Conservation (phyloP, 2,329 filamentous ascomycete species). For the Sphaceloma murrayae region DNA sequence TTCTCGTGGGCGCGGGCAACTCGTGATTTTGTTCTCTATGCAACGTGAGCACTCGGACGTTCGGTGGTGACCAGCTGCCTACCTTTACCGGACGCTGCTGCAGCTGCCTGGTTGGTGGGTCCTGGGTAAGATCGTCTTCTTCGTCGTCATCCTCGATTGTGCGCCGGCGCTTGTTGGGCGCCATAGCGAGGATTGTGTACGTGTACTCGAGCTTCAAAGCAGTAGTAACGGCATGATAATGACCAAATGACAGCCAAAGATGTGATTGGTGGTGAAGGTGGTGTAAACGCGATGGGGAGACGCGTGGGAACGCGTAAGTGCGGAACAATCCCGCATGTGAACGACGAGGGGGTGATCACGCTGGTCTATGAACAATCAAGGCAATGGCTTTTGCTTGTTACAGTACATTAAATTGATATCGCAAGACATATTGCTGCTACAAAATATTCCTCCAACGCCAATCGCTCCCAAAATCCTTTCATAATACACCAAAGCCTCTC, state of each 20-base stretch:
- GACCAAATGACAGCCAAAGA: background rate
- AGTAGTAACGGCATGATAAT: background rate
- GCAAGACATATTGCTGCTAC: background rate
- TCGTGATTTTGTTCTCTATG: slow-evolving; percentile 23
- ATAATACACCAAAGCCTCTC: too few relatives aligned
- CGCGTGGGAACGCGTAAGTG: slow-evolving; percentile 8
- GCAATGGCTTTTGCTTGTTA: too few relatives aligned
- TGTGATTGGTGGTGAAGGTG: too few relatives aligned
- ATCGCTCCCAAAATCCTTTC: background rate
- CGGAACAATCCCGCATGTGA: slow-evolving; percentile 7
- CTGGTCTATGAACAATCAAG: too few relatives aligned
- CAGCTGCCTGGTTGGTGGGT: too few relatives aligned
- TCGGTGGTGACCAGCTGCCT: background rate
- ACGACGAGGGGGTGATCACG: too few relatives aligned
- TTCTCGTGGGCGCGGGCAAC: slow-evolving; percentile 24
- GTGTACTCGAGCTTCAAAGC: background rate
- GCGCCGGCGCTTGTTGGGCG: slow-evolving; percentile 15
- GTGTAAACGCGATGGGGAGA: slow-evolving; percentile 2
- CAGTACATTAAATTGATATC: too few relatives aligned
- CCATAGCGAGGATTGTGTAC: background rate
- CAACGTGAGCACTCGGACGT: background rate
- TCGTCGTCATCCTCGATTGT: slow-evolving; percentile 22
- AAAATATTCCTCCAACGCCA: background rate
- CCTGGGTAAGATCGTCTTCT: slow-evolving; percentile 23
- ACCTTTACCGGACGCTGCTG: slow-evolving; percentile 1